Percentiles rank a stretch among this genome's conserved stretches.
Conservation (phyloP, 257 asterid species). For the Penstemon eatonii region DNA sequence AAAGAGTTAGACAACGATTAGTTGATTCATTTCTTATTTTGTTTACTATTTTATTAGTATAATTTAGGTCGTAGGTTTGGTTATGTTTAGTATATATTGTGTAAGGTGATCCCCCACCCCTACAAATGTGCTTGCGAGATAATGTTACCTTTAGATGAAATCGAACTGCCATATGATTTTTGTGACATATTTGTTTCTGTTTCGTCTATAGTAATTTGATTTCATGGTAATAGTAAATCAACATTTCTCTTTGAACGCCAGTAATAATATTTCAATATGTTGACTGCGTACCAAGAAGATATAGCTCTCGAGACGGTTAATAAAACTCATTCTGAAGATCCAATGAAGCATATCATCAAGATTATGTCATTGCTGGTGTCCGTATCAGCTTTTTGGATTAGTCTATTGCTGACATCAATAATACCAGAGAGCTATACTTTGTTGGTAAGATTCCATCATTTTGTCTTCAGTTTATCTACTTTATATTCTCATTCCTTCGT, state of each 20-base stretch:
- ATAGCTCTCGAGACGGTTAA: slow-evolving; percentile 18
- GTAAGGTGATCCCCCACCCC: too few relatives aligned
- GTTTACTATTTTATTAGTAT: too few relatives aligned
- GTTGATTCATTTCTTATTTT: too few relatives aligned
- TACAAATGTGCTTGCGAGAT: too few relatives aligned
- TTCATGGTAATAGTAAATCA: not conserved
- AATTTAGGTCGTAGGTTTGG: too few relatives aligned
- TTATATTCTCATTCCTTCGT: not conserved
- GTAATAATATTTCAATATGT: not conserved
- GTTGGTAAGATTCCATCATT: slow-evolving; percentile 59
- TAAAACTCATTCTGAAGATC: slow-evolving; percentile 25
- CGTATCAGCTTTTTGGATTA: slow-evolving; percentile 64
- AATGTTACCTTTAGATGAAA: too few relatives aligned
- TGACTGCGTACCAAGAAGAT: not conserved
- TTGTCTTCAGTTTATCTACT: slow-evolving; percentile 2
- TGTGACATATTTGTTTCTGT: too few relatives aligned
- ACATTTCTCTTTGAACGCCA: not conserved
- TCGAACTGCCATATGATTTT: too few relatives aligned
- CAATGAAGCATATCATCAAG: slow-evolving; percentile 78
- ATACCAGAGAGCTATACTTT: slow-evolving; percentile 67
- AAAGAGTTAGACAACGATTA: too few relatives aligned
- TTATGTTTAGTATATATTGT: too few relatives aligned
- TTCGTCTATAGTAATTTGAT: not conserved
- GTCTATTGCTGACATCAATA: slow-evolving; percentile 58
- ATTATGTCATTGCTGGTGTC: slow-evolving; percentile 57